Conservation (phyloP, 139 green algal species). For the Ulvella scutata region DNA sequence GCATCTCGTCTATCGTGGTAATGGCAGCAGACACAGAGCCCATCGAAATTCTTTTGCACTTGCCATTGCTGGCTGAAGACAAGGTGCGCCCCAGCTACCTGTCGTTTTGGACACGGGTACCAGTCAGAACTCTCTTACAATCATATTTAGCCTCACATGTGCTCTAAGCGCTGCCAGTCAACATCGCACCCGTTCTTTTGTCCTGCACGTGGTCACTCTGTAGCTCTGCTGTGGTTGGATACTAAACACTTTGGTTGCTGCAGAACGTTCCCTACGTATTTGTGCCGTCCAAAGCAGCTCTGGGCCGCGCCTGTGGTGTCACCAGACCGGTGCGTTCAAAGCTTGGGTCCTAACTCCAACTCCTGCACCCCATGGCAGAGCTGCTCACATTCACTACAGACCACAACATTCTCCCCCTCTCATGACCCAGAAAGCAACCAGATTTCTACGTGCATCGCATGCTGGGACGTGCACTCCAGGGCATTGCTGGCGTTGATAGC, state of each 20-base stretch:
- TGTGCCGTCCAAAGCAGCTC: constrained; percentile 89
- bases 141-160: neutral
- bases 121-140: neutral
- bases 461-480: neutral
- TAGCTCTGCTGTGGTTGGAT: too few relatives aligned
- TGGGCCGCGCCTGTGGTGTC: constrained; percentile 94
- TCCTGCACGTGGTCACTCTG: too few relatives aligned
- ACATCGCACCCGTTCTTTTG: too few relatives aligned
- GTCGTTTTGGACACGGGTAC: neutral
- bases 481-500: too few relatives aligned
- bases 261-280: constrained; percentile 99
- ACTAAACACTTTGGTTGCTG: neutral
- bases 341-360: too few relatives aligned
- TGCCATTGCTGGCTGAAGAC: constrained; percentile 96
- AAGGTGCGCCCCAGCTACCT: constrained; percentile 47
- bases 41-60: constrained; percentile 98
- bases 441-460: constrained; percentile 2
- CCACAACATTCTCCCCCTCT: neutral
- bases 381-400: neutral
- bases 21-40: constrained; percentile 97
- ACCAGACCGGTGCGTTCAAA: constrained; percentile 44
- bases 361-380: too few relatives aligned
- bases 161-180: neutral
- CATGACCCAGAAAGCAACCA: constrained; percentile 5
- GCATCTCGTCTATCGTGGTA: constrained; percentile 94